Conservation (phyloP, 179 eudicot species). For the Silene coronaria region DNA sequence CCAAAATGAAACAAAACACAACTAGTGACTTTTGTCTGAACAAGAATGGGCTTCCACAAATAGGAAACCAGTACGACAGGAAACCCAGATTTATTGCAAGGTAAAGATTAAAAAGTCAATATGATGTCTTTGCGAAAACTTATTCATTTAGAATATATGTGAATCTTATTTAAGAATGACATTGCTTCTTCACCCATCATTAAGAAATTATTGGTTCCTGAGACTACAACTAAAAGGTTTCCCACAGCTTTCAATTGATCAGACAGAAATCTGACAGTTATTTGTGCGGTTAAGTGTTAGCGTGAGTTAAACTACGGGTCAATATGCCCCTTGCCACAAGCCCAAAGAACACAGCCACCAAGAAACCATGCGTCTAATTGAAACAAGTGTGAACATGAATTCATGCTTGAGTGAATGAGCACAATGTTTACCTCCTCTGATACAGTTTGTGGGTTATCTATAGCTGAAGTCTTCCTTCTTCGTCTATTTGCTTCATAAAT, state of each 20-base stretch:
- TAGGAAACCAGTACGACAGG: neutral
- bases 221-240: neutral
- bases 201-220: neutral
- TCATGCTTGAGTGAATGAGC: neutral
- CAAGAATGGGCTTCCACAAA: neutral
- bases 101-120: neutral
- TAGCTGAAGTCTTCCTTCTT: slow-evolving; percentile 39
- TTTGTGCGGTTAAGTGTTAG: neutral
- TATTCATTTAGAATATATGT: no score
- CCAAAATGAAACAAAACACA: neutral
- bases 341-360: neutral
- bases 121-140: slow-evolving; percentile 6
- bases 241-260: neutral
- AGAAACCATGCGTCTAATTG: neutral
- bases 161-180: no score
- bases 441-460: slow-evolving; percentile 32
- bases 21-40: neutral
- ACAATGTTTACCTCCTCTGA: slow-evolving; percentile 54
- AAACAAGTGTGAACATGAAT: neutral
- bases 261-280: neutral
- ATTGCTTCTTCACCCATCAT: neutral
- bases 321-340: neutral
- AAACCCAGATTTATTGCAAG: neutral
- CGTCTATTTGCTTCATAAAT: slow-evolving; percentile 62
- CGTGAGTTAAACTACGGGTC: neutral